Conservation (phyloP, 441 rosid genomes). For the Syzygium malaccense region DNA sequence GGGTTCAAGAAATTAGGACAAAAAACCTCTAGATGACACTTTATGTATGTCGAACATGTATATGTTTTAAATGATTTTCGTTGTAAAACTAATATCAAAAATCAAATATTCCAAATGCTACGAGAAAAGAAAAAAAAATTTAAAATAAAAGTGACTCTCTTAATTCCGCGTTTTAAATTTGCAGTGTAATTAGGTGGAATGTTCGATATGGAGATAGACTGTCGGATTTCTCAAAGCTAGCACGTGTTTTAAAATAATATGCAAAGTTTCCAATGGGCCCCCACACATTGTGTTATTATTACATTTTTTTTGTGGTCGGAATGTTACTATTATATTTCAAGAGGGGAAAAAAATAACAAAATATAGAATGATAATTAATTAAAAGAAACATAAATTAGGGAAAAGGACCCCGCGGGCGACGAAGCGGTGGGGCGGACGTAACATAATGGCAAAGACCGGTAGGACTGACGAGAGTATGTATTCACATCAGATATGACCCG, state of each 20-base stretch:
- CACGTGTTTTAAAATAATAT: not conserved
- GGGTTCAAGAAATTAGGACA: not conserved
- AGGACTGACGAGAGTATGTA: not conserved
- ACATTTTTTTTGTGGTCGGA: not conserved
- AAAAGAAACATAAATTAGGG: not conserved
- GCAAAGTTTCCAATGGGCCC: not conserved
- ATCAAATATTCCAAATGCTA: not conserved
- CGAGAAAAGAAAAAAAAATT: too few relatives aligned
- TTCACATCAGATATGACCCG: not conserved
- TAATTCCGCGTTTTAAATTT: not conserved
- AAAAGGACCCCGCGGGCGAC: not conserved
- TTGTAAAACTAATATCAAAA: not conserved
- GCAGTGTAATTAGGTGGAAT: not conserved
- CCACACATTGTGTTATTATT: not conserved
- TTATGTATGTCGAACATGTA: not conserved
- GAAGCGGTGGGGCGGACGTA: not conserved
- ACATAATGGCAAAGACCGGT: not conserved
- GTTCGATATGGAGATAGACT: not conserved
- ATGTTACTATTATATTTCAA: not conserved
- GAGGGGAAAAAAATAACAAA: not conserved
- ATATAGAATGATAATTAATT: not conserved
- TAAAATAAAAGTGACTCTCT: not conserved
- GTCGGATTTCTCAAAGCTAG: not conserved
- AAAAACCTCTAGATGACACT: not conserved
- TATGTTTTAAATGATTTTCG: not conserved